phyloP scores from a whole-genome alignment of 495 filamentous ascomycete species.

The Talaromyces adpressus region DNA sequence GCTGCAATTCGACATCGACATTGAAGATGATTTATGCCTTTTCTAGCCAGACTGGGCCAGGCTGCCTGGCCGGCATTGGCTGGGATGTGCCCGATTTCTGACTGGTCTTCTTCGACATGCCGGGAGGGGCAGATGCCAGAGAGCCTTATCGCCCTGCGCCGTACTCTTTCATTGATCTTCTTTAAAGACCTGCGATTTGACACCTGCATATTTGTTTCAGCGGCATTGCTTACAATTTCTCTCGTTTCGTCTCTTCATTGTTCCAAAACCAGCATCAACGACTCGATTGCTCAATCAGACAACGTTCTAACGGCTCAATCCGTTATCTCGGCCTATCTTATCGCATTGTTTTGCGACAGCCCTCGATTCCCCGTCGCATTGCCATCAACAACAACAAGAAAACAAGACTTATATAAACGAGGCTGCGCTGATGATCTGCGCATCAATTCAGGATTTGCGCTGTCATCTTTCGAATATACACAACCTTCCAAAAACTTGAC shows the following conservation, averaged over 20 bases:
- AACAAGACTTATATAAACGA: not conserved
- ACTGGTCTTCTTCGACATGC: not conserved
- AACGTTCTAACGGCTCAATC: not conserved
- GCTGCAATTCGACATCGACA: not conserved
- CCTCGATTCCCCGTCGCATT: not conserved
- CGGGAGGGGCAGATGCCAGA: not conserved
- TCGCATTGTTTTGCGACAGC: not conserved
- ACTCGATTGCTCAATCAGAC: not conserved
- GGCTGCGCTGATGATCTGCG: not conserved
- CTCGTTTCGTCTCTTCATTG: not conserved
- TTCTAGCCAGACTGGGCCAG: not conserved
- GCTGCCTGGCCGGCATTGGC: not conserved
- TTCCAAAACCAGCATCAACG: not conserved
- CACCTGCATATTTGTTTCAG: not conserved
- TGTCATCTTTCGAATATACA: not conserved
- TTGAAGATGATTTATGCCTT: not conserved
- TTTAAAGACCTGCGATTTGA: not conserved
- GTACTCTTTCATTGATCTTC: not conserved
- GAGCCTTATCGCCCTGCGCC: not conserved
- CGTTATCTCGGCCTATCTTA: conserved; percentile 1
- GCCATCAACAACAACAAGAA: not conserved
- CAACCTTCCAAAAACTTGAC: not conserved
- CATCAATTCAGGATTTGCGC: not conserved
- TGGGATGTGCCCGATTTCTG: conserved; percentile 1
- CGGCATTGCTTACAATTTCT: not conserved